Conservation (phyloP, 805 yeast species). For the Yarrowia bubula region DNA sequence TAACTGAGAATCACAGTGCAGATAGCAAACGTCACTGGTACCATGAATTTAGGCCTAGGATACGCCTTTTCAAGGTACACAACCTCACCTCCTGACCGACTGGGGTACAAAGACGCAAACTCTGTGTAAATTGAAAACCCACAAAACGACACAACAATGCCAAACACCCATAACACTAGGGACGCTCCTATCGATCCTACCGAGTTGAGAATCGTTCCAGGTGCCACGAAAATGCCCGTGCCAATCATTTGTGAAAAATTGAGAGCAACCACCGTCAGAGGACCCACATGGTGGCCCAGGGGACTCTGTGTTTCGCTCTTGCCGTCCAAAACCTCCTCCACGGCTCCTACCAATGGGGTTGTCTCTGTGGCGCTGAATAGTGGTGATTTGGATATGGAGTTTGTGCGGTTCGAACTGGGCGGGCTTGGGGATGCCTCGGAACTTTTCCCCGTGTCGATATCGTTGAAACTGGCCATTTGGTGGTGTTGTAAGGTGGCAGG, state of each 20-base stretch:
- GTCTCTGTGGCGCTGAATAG: not conserved
- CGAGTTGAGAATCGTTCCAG: constrained; percentile 45
- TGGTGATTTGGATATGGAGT: not conserved
- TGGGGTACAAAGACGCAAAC: constrained; percentile 2
- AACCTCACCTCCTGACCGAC: constrained; percentile 32
- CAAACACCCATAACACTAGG: constrained; percentile 56
- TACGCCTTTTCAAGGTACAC: constrained; percentile 10
- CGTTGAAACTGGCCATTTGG: not conserved
- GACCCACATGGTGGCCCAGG: not conserved
- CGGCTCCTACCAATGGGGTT: not conserved
- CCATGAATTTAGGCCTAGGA: not conserved
- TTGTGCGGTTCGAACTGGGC: not conserved
- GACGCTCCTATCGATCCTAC: constrained; percentile 61
- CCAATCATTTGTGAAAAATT: constrained; percentile 11
- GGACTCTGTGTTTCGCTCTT: not conserved
- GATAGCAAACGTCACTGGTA: constrained; percentile 9
- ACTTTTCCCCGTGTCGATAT: not conserved
- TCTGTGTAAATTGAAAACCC: constrained; percentile 4
- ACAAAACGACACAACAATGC: constrained; percentile 34
- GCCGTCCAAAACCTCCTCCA: not conserved
- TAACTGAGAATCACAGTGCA: not conserved
- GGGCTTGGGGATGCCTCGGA: not conserved
- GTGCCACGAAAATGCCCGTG: constrained; percentile 6
- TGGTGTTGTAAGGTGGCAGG: not conserved
- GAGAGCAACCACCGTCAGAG: constrained; percentile 5